Evolutionary conservation across 768 basidiomycete genomes (phyloP), one percentile per base, ranked within the genome.

Genomic region (Calocybe gangraenosa): DNA sequence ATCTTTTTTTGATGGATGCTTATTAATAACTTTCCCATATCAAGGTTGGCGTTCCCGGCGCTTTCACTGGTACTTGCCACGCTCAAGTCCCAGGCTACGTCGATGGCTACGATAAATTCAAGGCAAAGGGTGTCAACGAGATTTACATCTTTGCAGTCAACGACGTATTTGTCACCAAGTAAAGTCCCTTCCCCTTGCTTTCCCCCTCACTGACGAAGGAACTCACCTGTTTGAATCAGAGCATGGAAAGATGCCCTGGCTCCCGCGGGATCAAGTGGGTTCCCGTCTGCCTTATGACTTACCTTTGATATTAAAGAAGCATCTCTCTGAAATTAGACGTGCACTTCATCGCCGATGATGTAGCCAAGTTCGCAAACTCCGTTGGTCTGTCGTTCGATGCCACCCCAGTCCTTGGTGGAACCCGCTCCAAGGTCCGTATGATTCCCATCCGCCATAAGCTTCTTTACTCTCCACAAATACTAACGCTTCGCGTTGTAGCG

Each of bases 61-160:
- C 84, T 6, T 90, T 88, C 65, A 84, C 84, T 2, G 81, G 80
- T 0, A 72, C 84, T 3, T 92, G 88, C 64, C 78, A 75, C 43
- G 68, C 65, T 8, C 83, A 87, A 54, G 64, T 83, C 18, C 80
- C 77, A 0, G 67, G 72, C 8, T 92, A 84, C 67, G 75, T 92
- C 51, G 60, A 74, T 44, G 71, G 73, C 42, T 84, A 78, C 62
- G 74, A 82, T 11, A 69, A 82, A 58, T 87, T 87, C 77, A 82
- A 81, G 66, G 76, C 69, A 2, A 92, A 89, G 63, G 91, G 87
- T 9, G 67, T 91, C 56, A 74, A 79, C 48, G 71, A 78, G 41
- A 76, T 90, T 49, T 84, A 81, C 50, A 75, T 92, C 44, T 65
- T 93, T 44, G 69, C 81, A 19, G 82, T 88, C 46, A 93, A 93